Percentiles rank a stretch among this genome's conserved stretches.
Evolutionary conservation across 345 rosid genomes (phyloP).

Genomic region (Eucalyptus guilfoylei): DNA sequence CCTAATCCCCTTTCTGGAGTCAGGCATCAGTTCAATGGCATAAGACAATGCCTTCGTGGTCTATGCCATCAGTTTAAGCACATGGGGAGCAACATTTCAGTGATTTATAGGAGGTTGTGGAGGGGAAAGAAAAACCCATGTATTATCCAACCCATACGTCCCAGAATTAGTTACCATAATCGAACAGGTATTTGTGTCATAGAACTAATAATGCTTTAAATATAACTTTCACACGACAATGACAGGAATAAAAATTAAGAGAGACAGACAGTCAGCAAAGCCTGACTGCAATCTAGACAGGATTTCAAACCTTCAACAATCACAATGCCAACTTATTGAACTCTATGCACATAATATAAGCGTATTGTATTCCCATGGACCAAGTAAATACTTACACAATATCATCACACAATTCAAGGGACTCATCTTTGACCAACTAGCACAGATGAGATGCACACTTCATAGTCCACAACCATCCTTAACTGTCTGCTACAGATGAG

Average conservation of each 20-base stretch:
- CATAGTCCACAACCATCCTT: neutral
- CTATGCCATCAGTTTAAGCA: neutral
- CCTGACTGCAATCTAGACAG: neutral
- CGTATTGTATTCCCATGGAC: neutral
- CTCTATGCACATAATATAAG: neutral
- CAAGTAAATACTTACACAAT: neutral
- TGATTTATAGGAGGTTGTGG: neutral
- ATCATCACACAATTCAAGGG: neutral
- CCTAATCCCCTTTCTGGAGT: neutral
- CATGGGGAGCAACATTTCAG: neutral
- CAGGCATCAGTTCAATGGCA: neutral
- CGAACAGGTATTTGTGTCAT: neutral
- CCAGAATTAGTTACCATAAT: neutral
- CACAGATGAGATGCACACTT: neutral
- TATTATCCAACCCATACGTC: neutral
- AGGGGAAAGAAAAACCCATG: neutral
- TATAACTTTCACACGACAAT: neutral
- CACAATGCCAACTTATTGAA: neutral
- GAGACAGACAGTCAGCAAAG: neutral
- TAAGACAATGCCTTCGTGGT: neutral
- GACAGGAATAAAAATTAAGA: neutral
- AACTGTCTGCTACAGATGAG: conserved; percentile 48
- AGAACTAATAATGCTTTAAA: neutral
- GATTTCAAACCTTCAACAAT: neutral
- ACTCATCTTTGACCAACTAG: neutral